Percentiles rank a stretch among this genome's conserved stretches.
Evolutionary conservation across 192 early-diverging fungal species (phyloP).

Genomic region (Ambispora gerdemannii): DNA sequence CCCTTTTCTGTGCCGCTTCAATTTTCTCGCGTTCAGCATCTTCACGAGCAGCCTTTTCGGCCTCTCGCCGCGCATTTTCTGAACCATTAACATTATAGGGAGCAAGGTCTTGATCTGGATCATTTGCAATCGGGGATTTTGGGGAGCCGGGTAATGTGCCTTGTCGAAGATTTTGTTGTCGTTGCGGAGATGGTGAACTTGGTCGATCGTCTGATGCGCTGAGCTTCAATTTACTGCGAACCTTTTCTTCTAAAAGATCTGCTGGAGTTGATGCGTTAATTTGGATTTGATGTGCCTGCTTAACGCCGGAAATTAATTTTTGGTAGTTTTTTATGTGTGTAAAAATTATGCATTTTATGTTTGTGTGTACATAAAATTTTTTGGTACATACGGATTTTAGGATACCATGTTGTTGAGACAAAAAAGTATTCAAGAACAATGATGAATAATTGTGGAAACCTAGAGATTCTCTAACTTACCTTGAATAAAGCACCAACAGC

Average conservation of each 20-base stretch:
- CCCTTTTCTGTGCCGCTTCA: constrained; percentile 35
- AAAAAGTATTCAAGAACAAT: constrained; percentile 34
- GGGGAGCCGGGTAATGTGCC: constrained; percentile 14
- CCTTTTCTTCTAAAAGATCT: constrained; percentile 42
- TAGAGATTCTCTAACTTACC: constrained; percentile 40
- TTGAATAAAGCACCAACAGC: constrained; percentile 56
- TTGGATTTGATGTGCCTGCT: constrained; percentile 33
- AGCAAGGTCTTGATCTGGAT: constrained; percentile 12
- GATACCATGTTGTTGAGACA: constrained; percentile 32
- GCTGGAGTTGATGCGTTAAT: constrained; percentile 39
- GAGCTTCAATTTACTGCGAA: constrained; percentile 41
- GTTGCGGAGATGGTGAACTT: constrained; percentile 18
- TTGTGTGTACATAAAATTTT: too few species aligned
- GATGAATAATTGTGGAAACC: constrained; percentile 30
- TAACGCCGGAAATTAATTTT: constrained; percentile 6
- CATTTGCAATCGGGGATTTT: constrained; percentile 15
- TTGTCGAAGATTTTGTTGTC: constrained; percentile 13
- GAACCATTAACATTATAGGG: constrained; percentile 20
- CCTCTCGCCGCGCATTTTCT: constrained; percentile 26
- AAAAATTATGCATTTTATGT: too few species aligned
- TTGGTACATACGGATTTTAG: constrained; percentile 32
- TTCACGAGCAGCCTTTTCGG: constrained; percentile 27
- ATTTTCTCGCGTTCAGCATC: constrained; percentile 32
- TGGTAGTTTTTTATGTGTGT: neutral
- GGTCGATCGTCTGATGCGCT: constrained; percentile 31